These are phyloP conservation scores for Spergularia bocconei DNA, from an alignment of 148 eudicot species.

Conservation along the genomic window DNA sequence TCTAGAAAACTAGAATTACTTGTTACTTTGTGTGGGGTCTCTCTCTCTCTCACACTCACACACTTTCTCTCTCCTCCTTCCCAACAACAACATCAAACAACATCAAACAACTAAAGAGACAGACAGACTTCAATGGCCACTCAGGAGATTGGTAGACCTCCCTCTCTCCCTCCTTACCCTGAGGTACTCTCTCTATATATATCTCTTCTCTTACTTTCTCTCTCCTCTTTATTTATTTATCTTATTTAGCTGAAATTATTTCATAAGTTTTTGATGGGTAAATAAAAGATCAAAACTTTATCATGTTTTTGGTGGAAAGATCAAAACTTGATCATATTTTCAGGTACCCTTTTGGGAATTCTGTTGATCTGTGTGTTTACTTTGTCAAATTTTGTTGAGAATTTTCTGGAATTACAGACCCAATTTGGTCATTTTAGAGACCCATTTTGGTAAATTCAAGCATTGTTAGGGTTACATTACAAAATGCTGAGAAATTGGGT, in stretches of 20 bases:
- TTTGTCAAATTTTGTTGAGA: too few relatives aligned
- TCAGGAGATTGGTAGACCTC: slow-evolving; percentile 26
- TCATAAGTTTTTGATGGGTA: neutral
- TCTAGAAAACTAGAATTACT: neutral
- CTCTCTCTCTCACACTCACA: slow-evolving; percentile 15
- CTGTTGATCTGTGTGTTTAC: too few relatives aligned
- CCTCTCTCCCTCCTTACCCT: slow-evolving; percentile 39
- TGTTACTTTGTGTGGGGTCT: slow-evolving; percentile 29
- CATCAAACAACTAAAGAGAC: too few relatives aligned
- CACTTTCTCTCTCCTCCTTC: slow-evolving; percentile 6
- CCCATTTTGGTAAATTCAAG: slow-evolving; percentile 8
- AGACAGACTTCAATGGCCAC: slow-evolving; percentile 33
- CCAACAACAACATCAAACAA: neutral
- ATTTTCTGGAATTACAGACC: neutral
- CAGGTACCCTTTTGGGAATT: too few relatives aligned
- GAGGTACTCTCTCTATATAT: slow-evolving; percentile 30
- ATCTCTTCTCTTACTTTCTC: neutral
- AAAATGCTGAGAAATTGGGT: too few relatives aligned
- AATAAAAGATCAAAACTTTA: slow-evolving; percentile 5
- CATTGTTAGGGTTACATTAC: slow-evolving; percentile 5
- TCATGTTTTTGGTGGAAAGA: neutral
- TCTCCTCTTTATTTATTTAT: neutral
- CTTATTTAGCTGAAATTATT: neutral
- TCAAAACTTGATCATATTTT: neutral
- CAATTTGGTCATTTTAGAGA: too few relatives aligned